phyloP scores from a whole-genome alignment of 2,329 filamentous ascomycete genomes.

The Penicillium rolfsii region DNA sequence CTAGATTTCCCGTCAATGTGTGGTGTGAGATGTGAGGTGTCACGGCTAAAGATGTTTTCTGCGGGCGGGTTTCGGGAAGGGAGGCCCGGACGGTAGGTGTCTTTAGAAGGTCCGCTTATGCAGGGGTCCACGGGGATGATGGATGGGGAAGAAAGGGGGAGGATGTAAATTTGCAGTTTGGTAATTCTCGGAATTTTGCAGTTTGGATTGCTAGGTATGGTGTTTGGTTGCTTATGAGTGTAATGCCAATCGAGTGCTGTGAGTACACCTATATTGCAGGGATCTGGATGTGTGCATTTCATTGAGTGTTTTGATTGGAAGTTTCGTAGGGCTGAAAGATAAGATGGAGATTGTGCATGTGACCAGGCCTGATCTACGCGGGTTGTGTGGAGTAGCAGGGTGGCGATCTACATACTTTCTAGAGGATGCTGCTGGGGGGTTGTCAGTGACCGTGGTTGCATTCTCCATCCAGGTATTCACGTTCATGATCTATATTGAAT shows the following conservation, averaged over 20 bases:
- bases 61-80: slow-evolving; percentile 1
- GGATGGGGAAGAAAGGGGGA: neutral
- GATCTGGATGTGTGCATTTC: neutral
- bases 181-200: neutral
- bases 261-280: neutral
- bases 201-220: neutral
- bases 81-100: neutral
- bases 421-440: neutral
- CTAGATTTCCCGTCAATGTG: neutral
- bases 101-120: neutral
- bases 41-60: neutral
- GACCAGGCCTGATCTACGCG: neutral
- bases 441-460: neutral
- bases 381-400: neutral
- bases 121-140: neutral
- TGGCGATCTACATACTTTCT: neutral
- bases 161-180: neutral
- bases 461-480: neutral
- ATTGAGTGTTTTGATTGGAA: too few species aligned
- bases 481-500: neutral
- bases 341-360: slow-evolving; percentile 1
- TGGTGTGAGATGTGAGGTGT: neutral
- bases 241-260: neutral
- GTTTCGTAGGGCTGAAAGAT: neutral
- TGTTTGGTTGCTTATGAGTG: neutral